These are phyloP conservation scores for Pterocarpus santalinus DNA, from an alignment of 306 rosid species.

Conservation along the genomic window DNA sequence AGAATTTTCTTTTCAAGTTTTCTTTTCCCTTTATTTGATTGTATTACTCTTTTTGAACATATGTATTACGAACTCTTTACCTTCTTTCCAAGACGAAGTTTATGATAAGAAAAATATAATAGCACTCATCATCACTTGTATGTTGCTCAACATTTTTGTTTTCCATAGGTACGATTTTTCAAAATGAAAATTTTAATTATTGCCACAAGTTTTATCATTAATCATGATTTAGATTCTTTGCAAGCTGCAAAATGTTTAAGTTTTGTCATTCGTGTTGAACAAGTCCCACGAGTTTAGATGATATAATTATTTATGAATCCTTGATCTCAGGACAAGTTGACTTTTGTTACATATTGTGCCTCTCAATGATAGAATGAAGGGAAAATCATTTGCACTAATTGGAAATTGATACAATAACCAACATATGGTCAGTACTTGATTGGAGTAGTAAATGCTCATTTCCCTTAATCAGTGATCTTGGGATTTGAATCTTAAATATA, in stretches of 20 bases:
- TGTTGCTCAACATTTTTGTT: slow-evolving; percentile 14
- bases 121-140: slow-evolving; percentile 17
- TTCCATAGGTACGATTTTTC: background rate
- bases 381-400: too few species aligned
- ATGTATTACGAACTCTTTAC: slow-evolving; percentile 36
- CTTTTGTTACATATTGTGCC: too few species aligned
- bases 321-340: background rate
- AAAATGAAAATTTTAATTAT: slow-evolving; percentile 7
- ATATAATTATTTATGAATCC: background rate
- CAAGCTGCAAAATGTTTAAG: background rate
- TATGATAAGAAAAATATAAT: slow-evolving; percentile 37
- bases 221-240: slow-evolving; percentile 22
- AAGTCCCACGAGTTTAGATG: background rate
- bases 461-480: too few species aligned
- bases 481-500: too few species aligned
- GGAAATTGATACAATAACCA: too few species aligned
- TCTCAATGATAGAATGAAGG: too few species aligned
- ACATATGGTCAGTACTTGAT: too few species aligned
- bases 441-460: too few species aligned
- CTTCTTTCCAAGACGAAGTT: slow-evolving; percentile 29
- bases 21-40: slow-evolving; percentile 30
- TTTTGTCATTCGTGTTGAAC: slow-evolving; percentile 33
- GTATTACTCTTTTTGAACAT: slow-evolving; percentile 42
- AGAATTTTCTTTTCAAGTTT: slow-evolving; percentile 31
- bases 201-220: slow-evolving; percentile 16